Base-by-base conservation (phyloP, 805 yeast genomes). In the Spathaspora hagerdaliae region DNA sequence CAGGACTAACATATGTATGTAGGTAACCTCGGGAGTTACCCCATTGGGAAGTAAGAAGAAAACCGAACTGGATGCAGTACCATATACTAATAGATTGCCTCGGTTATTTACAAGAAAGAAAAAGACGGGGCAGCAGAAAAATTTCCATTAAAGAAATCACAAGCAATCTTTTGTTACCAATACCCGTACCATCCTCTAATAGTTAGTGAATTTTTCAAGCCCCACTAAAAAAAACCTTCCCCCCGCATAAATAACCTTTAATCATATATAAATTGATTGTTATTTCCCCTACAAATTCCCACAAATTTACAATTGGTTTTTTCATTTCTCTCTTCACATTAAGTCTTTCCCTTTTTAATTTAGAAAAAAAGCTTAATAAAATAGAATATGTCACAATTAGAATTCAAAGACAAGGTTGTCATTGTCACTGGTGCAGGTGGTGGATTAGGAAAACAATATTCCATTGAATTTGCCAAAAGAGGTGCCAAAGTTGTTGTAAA, bases 341-440 rank as follows among this genome's bases (percentile, higher is more conserved):
- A 19, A 19, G 24, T 19, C 24, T 19, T 19, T 19, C 24, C 24
- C 24, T 19, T 3, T 29, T 11, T 29, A 29, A n/a, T n/a, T n/a
- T n/a, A n/a, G n/a, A n/a, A 5, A 9, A 29, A 6, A 29, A 29
- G 32, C 32, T 9, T 9, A 29, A 29, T 37, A 11, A 14, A 34
- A 11, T 11, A 12, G 32, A 31, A 14, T 34, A 64, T 65, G 72
- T 60, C 66, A 13, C 54, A 59, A 58, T 55, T 66, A 50, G 64
- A 72, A 33, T 88, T 84, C 59, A 85, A 87, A 58, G 89, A 83
- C 56, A 84, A 86, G 64, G 97, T 92, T 38, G 97, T 92, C 31
- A 82, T 92, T 47, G 82, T 92, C 62, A 92, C 97, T 41, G 99
- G 99, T 31, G 94, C 97, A 40, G 99, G 99, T 52, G 98, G 97